phyloP scores from a whole-genome alignment of 441 rosid genomes.

The Gossypium davidsonii region DNA sequence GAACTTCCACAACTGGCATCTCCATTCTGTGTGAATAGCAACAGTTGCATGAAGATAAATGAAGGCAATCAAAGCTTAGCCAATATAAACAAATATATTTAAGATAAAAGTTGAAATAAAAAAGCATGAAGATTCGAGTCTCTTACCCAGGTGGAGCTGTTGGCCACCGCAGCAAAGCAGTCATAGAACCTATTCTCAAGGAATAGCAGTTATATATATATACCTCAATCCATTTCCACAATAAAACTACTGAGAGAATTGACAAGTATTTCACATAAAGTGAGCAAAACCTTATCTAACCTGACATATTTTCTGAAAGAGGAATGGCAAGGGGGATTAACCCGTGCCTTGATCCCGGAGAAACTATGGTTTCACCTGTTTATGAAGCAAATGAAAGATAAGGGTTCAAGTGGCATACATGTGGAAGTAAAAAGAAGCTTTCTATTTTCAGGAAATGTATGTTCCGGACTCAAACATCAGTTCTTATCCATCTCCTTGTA shows the following conservation, averaged over 20 bases:
- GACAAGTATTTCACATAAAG: conserved; percentile 2
- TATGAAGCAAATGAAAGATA: background rate
- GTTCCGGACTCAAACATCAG: background rate
- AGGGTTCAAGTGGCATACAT: background rate
- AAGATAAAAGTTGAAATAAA: background rate
- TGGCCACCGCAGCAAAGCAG: conserved; percentile 84
- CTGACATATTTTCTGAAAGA: conserved; percentile 55
- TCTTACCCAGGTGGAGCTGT: conserved; percentile 80
- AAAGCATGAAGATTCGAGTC: background rate
- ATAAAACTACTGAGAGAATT: background rate
- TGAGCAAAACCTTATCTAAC: conserved; percentile 23
- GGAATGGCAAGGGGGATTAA: conserved; percentile 68
- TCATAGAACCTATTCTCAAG: conserved; percentile 43
- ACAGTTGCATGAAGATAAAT: conserved; percentile 20
- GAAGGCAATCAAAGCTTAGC: conserved; percentile 1
- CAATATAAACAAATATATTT: background rate
- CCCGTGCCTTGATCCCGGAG: conserved; percentile 72
- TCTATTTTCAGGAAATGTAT: background rate
- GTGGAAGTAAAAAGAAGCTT: background rate
- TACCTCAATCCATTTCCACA: conserved; percentile 2
- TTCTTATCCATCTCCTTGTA: background rate
- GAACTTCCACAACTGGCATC: conserved; percentile 85
- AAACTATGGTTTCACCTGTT: conserved; percentile 58
- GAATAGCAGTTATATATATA: background rate
- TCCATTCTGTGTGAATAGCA: conserved; percentile 58